Evolutionary conservation across 805 yeast species (phyloP).

Genomic region (Yarrowia divulgata): DNA sequence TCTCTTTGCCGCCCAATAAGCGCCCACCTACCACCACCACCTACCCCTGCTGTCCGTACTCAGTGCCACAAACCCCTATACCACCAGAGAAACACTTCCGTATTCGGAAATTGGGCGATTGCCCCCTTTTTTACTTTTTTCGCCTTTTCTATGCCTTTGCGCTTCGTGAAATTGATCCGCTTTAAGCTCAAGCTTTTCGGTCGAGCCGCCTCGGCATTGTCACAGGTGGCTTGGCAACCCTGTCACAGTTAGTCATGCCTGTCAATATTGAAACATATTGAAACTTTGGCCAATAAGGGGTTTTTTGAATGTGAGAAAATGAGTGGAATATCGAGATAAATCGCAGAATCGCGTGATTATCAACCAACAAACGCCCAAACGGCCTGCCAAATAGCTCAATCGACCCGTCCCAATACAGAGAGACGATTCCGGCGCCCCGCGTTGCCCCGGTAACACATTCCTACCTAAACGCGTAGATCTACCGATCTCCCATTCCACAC

Average conservation of each 20-base stretch:
- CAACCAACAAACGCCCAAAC: no score
- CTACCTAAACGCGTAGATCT: neutral
- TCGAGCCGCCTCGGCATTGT: slow-evolving; percentile 37
- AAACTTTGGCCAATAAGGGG: slow-evolving; percentile 24
- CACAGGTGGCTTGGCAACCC: slow-evolving; percentile 34
- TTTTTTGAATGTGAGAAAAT: neutral
- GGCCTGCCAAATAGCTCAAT: no score
- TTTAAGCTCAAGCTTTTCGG: slow-evolving; percentile 23
- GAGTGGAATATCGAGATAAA: neutral
- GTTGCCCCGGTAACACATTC: neutral
- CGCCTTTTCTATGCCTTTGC: slow-evolving; percentile 45
- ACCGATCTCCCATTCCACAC: slow-evolving; percentile 23
- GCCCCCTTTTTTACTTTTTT: neutral
- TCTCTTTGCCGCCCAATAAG: no score
- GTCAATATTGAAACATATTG: slow-evolving; percentile 31
- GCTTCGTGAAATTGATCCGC: slow-evolving; percentile 13
- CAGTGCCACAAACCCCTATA: neutral
- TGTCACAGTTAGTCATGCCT: slow-evolving; percentile 32
- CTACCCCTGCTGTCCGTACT: neutral
- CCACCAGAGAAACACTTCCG: neutral
- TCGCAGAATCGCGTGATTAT: no score
- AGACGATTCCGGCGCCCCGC: no score
- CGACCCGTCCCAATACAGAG: no score
- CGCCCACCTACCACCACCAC: no score
- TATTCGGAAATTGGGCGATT: slow-evolving; percentile 7